phyloP scores from a whole-genome alignment of 768 basidiomycete species.

The Termitomyces sp. region DNA sequence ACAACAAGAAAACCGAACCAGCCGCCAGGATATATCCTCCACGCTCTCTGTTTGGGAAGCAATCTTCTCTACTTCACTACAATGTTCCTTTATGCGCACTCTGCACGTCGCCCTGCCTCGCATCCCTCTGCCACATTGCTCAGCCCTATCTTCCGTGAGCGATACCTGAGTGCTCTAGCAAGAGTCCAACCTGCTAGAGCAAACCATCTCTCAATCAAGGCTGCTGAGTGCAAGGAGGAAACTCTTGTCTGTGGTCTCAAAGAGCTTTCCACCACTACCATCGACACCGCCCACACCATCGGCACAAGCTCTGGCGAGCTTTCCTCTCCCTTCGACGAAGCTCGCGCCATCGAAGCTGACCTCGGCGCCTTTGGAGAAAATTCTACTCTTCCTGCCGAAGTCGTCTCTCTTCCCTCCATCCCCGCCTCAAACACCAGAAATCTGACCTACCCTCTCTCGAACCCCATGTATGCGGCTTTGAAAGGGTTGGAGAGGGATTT shows the following conservation, averaged over 20 bases:
- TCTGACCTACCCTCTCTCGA: constrained; percentile 53
- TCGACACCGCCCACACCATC: not conserved
- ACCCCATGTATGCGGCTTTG: constrained; percentile 60
- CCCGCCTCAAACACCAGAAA: constrained; percentile 3
- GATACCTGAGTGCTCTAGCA: constrained; percentile 34
- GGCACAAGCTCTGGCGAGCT: too few relatives aligned
- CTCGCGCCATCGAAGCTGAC: constrained; percentile 36
- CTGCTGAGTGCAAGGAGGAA: constrained; percentile 29
- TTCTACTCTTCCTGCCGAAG: constrained; percentile 34
- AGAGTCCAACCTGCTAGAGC: constrained; percentile 34
- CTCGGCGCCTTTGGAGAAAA: constrained; percentile 34
- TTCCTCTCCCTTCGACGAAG: constrained; percentile 11
- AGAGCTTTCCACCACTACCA: constrained; percentile 6
- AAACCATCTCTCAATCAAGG: constrained; percentile 32
- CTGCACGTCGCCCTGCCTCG: constrained; percentile 3
- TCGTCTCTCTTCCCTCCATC: constrained; percentile 37
- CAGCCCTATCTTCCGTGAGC: constrained; percentile 24
- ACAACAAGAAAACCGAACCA: too few relatives aligned
- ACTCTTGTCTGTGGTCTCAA: constrained; percentile 20
- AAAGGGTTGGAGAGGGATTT: constrained; percentile 24
- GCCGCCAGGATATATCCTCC: too few relatives aligned
- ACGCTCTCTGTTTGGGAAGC: too few relatives aligned
- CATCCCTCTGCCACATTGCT: not conserved
- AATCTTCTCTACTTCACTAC: too few relatives aligned
- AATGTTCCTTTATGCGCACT: not conserved